Evolutionary conservation across 1,284 basidiomycete genomes (phyloP), one percentile per base, ranked within the genome.

Genomic region (Tilletia walkeri): DNA sequence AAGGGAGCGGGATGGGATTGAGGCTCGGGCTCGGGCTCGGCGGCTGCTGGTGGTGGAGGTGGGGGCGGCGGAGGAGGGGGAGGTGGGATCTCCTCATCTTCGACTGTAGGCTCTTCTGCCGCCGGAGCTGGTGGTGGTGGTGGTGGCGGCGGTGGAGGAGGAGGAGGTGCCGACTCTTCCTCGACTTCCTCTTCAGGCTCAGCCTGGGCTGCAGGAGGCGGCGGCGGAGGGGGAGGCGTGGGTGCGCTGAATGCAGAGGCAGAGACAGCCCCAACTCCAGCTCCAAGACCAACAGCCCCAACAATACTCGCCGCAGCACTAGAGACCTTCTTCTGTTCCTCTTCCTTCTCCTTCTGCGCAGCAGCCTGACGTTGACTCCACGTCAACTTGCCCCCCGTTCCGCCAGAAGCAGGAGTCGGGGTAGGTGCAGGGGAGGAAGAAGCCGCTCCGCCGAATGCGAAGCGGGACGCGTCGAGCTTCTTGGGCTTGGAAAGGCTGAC

Each of bases 311-410:
- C 67, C 12, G 50, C 70, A 24, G 48, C 45, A 36, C 59, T 68
- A 18, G 41, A 41, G 41, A 48, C 65, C 45, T 48, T 66, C 18
- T 38, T 50, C 65, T 80, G 79, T 34, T 81, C 79, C 66, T 74
- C 79, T 54, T 82, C 78, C 20, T 69, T 67, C 54, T 81, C 80
- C 69, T 80, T 80, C 24, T 71, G 71, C 1, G 79, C 81, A 24
- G 74, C 74, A 50, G 80, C 82, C 67, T 83, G 82, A 6, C 82
- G 71, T 67, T 83, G 82, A 59, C 78, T 81, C 82, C 82, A 83
- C 5, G 82, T 82, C 7, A 83, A 76, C 68, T 78, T 80, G 38
- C 69, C 69, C 2, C 77, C 78, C 10, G 75, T 78, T 34, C 50
- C 69, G 18, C 81, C 71, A 1, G 69, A 69, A 7, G 71, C 48